Percentiles rank a stretch among this genome's conserved stretches.
These are phyloP conservation scores for Starmerella bombi DNA, from an alignment of 805 yeast species.

Conservation along the genomic window DNA sequence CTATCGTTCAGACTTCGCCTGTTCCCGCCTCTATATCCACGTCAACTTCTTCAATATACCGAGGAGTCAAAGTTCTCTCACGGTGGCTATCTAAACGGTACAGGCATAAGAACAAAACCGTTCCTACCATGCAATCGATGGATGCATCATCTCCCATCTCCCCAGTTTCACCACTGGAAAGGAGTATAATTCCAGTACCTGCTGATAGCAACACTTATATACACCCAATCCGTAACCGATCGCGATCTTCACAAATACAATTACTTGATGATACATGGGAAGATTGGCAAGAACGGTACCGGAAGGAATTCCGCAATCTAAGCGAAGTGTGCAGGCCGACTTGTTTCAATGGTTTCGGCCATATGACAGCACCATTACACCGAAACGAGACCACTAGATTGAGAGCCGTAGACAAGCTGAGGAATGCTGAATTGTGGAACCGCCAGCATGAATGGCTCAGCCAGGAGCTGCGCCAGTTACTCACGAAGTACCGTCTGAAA, in stretches of 20 bases:
- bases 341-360: constrained; percentile 35
- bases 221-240: constrained; percentile 3
- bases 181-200: background rate
- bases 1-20: too few species aligned
- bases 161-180: background rate
- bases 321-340: constrained; percentile 41
- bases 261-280: constrained; percentile 20
- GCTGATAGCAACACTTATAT: background rate
- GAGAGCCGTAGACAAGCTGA: constrained; percentile 33
- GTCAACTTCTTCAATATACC: too few species aligned
- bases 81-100: background rate
- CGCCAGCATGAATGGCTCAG: constrained; percentile 30
- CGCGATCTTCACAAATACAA: constrained; percentile 5
- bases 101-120: background rate
- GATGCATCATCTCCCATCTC: too few species aligned
- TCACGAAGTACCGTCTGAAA: constrained; percentile 33
- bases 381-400: constrained; percentile 38
- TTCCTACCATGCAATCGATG: background rate
- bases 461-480: constrained; percentile 28
- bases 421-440: constrained; percentile 39
- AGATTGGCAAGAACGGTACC: constrained; percentile 19
- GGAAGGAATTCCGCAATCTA: constrained; percentile 9
- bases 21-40: too few species aligned
- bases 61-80: too few species aligned
- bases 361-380: constrained; percentile 49